A percentile compares a stretch with the other conserved stretches of the same genome.
These are phyloP conservation scores for Diutina rugosa DNA, from an alignment of 1,139 yeast species.

Conservation along the genomic window DNA sequence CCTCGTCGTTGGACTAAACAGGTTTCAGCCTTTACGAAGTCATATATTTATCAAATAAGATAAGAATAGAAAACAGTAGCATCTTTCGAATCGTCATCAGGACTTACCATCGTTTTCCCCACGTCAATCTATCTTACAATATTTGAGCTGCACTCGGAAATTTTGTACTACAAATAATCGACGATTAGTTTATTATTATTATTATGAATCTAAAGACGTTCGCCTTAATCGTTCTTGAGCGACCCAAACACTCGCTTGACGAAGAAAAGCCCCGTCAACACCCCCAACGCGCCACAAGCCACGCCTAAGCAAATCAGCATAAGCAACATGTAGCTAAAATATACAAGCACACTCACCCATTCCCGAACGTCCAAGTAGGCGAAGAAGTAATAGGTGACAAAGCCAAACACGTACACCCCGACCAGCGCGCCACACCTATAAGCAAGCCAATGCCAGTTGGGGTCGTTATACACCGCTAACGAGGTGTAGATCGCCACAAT, in stretches of 20 bases:
- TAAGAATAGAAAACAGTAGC: not conserved
- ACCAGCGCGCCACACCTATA: constrained; percentile 63
- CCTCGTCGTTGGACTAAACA: constrained; percentile 81
- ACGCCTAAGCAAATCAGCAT: constrained; percentile 52
- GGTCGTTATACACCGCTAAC: constrained; percentile 44
- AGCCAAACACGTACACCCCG: constrained; percentile 56
- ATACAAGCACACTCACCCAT: constrained; percentile 55
- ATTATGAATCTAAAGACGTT: not conserved
- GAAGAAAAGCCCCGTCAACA: constrained; percentile 49
- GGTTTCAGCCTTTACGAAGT: not conserved
- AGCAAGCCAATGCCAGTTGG: constrained; percentile 78
- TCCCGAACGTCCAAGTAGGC: constrained; percentile 46
- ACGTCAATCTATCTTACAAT: too few relatives aligned
- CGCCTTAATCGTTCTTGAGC: constrained; percentile 40
- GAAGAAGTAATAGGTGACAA: constrained; percentile 57
- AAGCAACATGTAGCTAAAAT: constrained; percentile 59
- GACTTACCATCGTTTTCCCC: too few relatives aligned
- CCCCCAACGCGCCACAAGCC: constrained; percentile 68
- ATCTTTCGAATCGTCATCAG: not conserved
- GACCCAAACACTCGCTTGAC: constrained; percentile 46
- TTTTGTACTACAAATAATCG: not conserved
- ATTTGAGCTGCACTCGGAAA: too few relatives aligned
- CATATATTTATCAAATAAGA: not conserved
- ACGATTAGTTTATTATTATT: not conserved
- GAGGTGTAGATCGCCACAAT: constrained; percentile 57